Evolutionary conservation across 768 basidiomycete genomes (phyloP).

Genomic region (Dictyophora rubrovolvata): DNA sequence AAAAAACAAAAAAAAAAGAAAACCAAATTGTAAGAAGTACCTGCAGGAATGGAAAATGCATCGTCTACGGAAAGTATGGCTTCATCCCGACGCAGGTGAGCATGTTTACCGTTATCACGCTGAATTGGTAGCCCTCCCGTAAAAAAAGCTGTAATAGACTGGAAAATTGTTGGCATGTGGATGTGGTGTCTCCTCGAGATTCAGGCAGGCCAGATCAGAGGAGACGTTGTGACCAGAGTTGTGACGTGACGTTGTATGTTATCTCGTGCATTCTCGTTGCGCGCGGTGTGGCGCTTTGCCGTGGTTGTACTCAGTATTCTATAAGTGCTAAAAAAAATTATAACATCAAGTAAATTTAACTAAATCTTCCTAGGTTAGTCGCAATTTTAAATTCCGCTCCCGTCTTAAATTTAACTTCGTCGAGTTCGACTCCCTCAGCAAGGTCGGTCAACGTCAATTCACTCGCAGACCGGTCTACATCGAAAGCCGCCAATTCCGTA

Average conservation of each 20-base stretch:
- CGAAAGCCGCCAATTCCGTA: slow-evolving; percentile 87
- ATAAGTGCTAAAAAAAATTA: slow-evolving; percentile 2
- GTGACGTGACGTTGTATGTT: not conserved
- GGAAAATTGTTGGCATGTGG: slow-evolving; percentile 4
- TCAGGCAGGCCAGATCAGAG: not conserved
- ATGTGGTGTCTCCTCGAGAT: not conserved
- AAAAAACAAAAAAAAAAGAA: slow-evolving; percentile 44
- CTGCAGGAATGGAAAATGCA: slow-evolving; percentile 71
- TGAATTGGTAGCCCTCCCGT: not conserved
- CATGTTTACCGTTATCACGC: not conserved
- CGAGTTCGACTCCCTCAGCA: slow-evolving; percentile 74
- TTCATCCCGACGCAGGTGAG: slow-evolving; percentile 34
- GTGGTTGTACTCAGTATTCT: not conserved
- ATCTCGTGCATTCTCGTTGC: not conserved
- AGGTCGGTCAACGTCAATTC: slow-evolving; percentile 68
- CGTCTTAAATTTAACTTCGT: slow-evolving; percentile 81
- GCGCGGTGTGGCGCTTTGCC: not conserved
- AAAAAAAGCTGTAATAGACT: slow-evolving; percentile 6
- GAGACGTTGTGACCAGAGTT: not conserved
- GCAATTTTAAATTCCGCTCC: slow-evolving; percentile 68
- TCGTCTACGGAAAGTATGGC: slow-evolving; percentile 74
- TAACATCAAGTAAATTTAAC: not conserved
- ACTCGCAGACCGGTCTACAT: slow-evolving; percentile 70
- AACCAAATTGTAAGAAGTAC: slow-evolving; percentile 36
- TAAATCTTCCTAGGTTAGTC: slow-evolving; percentile 37